phyloP scores from a whole-genome alignment of 768 basidiomycete species.

The Tylopilus sp. region DNA sequence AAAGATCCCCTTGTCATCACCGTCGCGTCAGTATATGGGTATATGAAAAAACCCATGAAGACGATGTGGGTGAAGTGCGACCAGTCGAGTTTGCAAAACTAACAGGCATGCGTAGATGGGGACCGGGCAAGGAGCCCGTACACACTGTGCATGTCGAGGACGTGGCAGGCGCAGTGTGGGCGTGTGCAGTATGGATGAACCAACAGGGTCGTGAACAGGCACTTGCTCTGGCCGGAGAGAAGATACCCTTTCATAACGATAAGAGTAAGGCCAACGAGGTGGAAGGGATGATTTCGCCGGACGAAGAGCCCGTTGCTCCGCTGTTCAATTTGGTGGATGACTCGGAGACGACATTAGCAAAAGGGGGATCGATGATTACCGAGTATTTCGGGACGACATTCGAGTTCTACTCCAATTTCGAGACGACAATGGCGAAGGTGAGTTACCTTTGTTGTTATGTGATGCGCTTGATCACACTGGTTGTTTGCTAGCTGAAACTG shows the following conservation, averaged over 20 bases:
- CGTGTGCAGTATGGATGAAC: constrained; percentile 74
- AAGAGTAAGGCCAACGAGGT: constrained; percentile 65
- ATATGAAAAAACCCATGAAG: constrained; percentile 82
- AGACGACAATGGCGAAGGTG: constrained; percentile 67
- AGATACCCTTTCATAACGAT: constrained; percentile 47
- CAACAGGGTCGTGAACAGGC: constrained; percentile 62
- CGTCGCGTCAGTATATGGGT: constrained; percentile 76
- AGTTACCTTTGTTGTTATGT: constrained; percentile 2
- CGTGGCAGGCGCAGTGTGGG: constrained; percentile 73
- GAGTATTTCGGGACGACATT: constrained; percentile 76
- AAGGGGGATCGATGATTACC: constrained; percentile 62
- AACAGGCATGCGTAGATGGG: constrained; percentile 51
- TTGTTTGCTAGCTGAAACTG: constrained; percentile 46
- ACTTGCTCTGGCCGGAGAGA: constrained; percentile 46
- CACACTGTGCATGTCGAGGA: constrained; percentile 79
- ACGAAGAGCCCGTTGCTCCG: constrained; percentile 61
- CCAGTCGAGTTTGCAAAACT: constrained; percentile 1
- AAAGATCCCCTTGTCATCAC: constrained; percentile 69
- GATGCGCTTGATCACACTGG: not conserved
- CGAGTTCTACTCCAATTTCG: constrained; percentile 74
- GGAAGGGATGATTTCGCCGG: constrained; percentile 54
- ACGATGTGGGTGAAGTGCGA: constrained; percentile 54
- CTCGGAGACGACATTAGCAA: constrained; percentile 64
- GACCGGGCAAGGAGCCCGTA: constrained; percentile 70
- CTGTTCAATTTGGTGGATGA: constrained; percentile 87